phyloP scores from a whole-genome alignment of 192 early-diverging fungal genomes.

The Dissophora ornata region DNA sequence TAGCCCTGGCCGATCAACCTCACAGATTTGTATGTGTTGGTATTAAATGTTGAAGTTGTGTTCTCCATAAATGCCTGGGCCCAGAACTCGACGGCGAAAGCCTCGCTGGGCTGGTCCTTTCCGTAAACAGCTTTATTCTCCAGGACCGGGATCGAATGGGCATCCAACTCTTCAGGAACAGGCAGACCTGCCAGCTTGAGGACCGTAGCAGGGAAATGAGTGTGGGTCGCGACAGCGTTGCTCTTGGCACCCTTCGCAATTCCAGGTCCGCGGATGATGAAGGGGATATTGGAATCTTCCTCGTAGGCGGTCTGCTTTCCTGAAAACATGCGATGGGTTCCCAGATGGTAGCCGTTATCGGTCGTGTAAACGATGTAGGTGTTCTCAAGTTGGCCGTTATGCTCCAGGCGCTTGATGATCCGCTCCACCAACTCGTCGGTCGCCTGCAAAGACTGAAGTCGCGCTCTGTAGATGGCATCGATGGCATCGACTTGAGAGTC shows the following conservation, averaged over 20 bases:
- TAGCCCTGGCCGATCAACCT: conserved; percentile 61
- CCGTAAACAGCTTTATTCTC: conserved; percentile 50
- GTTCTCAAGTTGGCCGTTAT: conserved; percentile 64
- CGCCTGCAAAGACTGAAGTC: conserved; percentile 67
- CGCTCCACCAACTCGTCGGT: conserved; percentile 72
- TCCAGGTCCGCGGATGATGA: conserved; percentile 73
- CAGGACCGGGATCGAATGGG: conserved; percentile 65
- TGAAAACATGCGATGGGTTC: conserved; percentile 67
- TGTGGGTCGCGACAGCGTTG: conserved; percentile 63
- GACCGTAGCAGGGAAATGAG: conserved; percentile 71
- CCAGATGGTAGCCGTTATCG: conserved; percentile 79
- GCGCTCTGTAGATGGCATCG: conserved; percentile 64
- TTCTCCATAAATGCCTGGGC: conserved; percentile 36
- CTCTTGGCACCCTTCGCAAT: conserved; percentile 58
- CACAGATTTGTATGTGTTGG: conserved; percentile 67
- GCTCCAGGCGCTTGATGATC: conserved; percentile 61
- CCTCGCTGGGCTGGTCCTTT: conserved; percentile 61
- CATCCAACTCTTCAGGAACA: conserved; percentile 62
- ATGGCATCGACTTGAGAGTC: conserved; percentile 50
- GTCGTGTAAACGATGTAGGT: conserved; percentile 72
- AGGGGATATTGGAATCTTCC: conserved; percentile 73
- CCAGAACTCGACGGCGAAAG: conserved; percentile 68
- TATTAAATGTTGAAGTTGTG: conserved; percentile 10
- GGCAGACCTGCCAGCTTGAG: conserved; percentile 62
- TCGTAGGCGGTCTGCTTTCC: conserved; percentile 73